These are phyloP conservation scores for Talaromyces nanjingensis DNA, from an alignment of 495 filamentous ascomycete species.

Conservation along the genomic window DNA sequence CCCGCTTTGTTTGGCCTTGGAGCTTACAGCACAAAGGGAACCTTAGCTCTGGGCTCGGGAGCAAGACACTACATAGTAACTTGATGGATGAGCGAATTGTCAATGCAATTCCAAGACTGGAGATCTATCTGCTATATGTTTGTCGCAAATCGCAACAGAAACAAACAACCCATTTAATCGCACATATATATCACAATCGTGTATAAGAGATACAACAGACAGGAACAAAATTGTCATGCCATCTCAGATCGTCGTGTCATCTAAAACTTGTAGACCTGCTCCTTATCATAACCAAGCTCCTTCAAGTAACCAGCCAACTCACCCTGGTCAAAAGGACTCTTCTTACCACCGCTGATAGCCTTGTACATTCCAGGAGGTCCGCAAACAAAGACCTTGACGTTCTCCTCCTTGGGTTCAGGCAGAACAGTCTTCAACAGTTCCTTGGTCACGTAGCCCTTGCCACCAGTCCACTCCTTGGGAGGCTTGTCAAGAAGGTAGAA, in stretches of 20 bases:
- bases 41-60: no score
- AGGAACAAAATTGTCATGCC: not conserved
- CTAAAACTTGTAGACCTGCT: constrained; percentile 98
- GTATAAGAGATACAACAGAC: not conserved
- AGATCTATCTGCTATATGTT: not conserved
- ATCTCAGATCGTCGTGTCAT: constrained; percentile 3
- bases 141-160: not conserved
- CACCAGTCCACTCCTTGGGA: constrained; percentile 70
- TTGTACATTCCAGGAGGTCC: constrained; percentile 92
- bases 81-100: not conserved
- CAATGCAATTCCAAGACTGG: not conserved
- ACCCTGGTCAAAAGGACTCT: constrained; percentile 84
- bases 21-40: not conserved
- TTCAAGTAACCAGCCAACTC: constrained; percentile 78
- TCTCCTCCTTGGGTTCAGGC: constrained; percentile 79
- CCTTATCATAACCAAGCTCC: constrained; percentile 84
- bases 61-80: no score
- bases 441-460: constrained; percentile 74
- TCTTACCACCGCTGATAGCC: constrained; percentile 81
- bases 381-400: constrained; percentile 89
- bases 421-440: constrained; percentile 87
- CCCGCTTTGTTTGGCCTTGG: not conserved
- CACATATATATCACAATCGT: not conserved
- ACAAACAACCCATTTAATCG: not conserved
- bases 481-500: constrained; percentile 86